Percentiles rank a stretch among this genome's conserved stretches.
phyloP scores from a whole-genome alignment of 2,329 filamentous ascomycete genomes.

The Chrysosporium queenslandicum region DNA sequence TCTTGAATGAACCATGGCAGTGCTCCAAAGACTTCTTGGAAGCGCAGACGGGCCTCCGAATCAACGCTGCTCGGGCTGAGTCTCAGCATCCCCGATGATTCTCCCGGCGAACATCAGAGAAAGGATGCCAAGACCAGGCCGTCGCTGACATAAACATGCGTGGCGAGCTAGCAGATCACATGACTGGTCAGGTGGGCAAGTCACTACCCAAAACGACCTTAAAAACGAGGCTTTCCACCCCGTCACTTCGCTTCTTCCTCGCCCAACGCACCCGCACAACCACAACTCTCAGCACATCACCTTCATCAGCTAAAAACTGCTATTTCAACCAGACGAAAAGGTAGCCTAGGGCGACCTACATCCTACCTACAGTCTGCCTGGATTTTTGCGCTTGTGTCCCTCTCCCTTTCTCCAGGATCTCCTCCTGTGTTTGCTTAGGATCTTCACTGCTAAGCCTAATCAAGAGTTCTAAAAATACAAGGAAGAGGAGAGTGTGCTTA shows the following conservation, averaged over 20 bases:
- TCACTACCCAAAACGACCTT: neutral
- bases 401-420: neutral
- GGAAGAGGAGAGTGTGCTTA: slow-evolving; percentile 9
- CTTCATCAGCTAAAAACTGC: neutral
- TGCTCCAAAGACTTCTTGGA: neutral
- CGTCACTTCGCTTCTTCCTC: neutral
- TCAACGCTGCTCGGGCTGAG: neutral
- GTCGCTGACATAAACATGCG: neutral
- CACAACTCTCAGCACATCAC: neutral
- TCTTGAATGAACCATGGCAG: neutral
- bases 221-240: slow-evolving; percentile 1
- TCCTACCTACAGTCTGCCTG: no score
- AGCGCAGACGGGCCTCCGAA: no score
- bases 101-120: neutral
- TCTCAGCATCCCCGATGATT: no score
- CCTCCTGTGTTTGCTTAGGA: slow-evolving; percentile 1
- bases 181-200: neutral
- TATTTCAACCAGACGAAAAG: neutral
- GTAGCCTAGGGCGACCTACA: neutral
- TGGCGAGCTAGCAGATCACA: neutral
- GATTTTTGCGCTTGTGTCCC: neutral
- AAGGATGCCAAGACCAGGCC: neutral
- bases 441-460: slow-evolving; percentile 5
- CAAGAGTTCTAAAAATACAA: slow-evolving; percentile 3
- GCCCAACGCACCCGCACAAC: neutral